Percentiles rank a stretch among this genome's conserved stretches.
Evolutionary conservation across 2,329 filamentous ascomycete species (phyloP).

Genomic region (Arachnopeziza araneosa): DNA sequence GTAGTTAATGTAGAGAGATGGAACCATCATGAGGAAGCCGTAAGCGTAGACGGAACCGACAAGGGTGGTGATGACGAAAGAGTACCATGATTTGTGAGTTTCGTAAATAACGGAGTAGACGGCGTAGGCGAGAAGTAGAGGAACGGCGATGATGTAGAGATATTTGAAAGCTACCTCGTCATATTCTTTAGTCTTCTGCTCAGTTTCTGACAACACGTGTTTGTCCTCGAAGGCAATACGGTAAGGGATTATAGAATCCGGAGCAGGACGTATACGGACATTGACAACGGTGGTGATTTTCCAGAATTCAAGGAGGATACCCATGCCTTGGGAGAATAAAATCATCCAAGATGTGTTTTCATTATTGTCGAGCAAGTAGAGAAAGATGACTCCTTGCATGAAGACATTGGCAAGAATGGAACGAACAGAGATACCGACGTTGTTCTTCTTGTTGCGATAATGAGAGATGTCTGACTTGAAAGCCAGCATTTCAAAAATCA

Average conservation of each 20-base stretch:
- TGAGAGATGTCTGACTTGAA: slow-evolving; percentile 98
- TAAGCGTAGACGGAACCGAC: slow-evolving; percentile 97
- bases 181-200: slow-evolving; percentile 98
- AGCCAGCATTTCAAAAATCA: slow-evolving; percentile 90
- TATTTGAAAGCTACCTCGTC: slow-evolving; percentile 97
- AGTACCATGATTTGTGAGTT: slow-evolving; percentile 96
- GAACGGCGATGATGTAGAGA: slow-evolving; percentile 87
- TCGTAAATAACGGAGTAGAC: slow-evolving; percentile 90
- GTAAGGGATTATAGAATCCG: slow-evolving; percentile 71
- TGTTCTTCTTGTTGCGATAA: slow-evolving; percentile 99
- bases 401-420: slow-evolving; percentile 96
- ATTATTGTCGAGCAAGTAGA: slow-evolving; percentile 95
- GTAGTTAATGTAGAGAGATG: slow-evolving; percentile 97
- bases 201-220: slow-evolving; percentile 88
- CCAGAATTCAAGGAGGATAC: slow-evolving; percentile 73
- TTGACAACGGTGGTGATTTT: slow-evolving; percentile 96
- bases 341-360: slow-evolving; percentile 99
- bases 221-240: slow-evolving; percentile 88
- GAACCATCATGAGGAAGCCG: slow-evolving; percentile 99
- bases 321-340: slow-evolving; percentile 70
- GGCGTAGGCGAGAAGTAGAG: slow-evolving; percentile 83
- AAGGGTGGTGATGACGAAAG: slow-evolving; percentile 88
- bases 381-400: slow-evolving; percentile 93
- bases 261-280: slow-evolving; percentile 67
- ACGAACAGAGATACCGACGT: slow-evolving; percentile 91